Evolutionary conservation across 306 rosid species (phyloP).

Genomic region (Rosa rugosa): DNA sequence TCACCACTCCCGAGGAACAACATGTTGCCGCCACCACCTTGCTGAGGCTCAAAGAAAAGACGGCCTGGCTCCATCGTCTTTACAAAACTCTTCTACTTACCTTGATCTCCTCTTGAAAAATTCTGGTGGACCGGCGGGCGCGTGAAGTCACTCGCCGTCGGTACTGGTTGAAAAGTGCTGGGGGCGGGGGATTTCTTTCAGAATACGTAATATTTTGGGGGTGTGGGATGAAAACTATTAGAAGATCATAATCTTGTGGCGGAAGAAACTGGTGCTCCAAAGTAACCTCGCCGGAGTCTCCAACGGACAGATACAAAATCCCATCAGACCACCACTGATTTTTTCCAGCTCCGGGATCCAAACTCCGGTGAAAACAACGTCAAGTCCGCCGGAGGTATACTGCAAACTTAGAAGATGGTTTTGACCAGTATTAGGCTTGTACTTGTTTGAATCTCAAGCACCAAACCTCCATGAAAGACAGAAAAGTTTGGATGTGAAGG

Average conservation of each 20-base stretch:
- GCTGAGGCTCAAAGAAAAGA: slow-evolving; percentile 62
- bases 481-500: neutral
- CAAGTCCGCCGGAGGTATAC: slow-evolving; percentile 18
- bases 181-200: neutral
- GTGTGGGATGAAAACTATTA: slow-evolving; percentile 32
- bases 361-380: slow-evolving; percentile 25
- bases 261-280: slow-evolving; percentile 98
- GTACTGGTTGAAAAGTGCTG: neutral
- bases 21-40: slow-evolving; percentile 51
- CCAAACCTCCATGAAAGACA: slow-evolving; percentile 13
- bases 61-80: slow-evolving; percentile 64
- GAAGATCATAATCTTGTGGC: slow-evolving; percentile 96
- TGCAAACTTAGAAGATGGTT: neutral
- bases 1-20: slow-evolving; percentile 73
- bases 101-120: neutral
- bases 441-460: neutral
- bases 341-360: slow-evolving; percentile 39
- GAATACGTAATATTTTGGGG: slow-evolving; percentile 1
- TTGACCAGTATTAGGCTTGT: neutral
- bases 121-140: neutral
- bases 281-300: slow-evolving; percentile 91
- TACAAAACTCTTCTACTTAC: neutral
- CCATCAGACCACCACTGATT: slow-evolving; percentile 69
- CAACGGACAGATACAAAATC: slow-evolving; percentile 81
- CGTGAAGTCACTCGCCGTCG: slow-evolving; percentile 9